phyloP scores from a whole-genome alignment of 441 rosid genomes.

The Gossypium trilobum region DNA sequence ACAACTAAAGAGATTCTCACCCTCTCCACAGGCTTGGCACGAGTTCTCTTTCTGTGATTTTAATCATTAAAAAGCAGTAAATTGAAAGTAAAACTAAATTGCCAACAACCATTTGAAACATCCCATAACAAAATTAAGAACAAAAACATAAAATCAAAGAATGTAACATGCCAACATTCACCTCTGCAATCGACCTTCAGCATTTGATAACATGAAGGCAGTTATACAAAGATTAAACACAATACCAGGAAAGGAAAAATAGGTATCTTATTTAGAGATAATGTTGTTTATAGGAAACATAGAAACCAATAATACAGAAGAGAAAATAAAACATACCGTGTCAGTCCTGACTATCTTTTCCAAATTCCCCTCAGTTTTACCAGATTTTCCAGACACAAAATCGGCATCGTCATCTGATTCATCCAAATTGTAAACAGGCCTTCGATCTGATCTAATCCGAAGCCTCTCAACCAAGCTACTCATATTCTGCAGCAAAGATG shows the following conservation, averaged over 20 bases:
- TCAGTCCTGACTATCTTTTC: slow-evolving; percentile 76
- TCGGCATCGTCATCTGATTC: slow-evolving; percentile 92
- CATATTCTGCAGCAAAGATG: slow-evolving; percentile 51
- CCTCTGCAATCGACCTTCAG: slow-evolving; percentile 1
- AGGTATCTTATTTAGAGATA: background rate
- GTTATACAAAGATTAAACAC: background rate
- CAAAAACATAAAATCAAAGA: background rate
- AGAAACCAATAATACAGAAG: slow-evolving; percentile 12
- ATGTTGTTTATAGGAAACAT: background rate
- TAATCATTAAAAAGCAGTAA: slow-evolving; percentile 12
- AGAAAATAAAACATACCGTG: slow-evolving; percentile 44
- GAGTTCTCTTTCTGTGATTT: slow-evolving; percentile 61
- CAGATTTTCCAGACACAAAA: slow-evolving; percentile 41
- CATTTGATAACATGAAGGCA: background rate
- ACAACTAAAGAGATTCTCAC: slow-evolving; percentile 61
- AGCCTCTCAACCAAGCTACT: slow-evolving; percentile 98
- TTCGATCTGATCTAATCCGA: slow-evolving; percentile 78
- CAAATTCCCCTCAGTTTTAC: slow-evolving; percentile 40
- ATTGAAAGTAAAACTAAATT: slow-evolving; percentile 1
- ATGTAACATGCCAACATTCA: background rate
- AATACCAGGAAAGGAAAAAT: slow-evolving; percentile 2
- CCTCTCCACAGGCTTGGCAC: slow-evolving; percentile 90
- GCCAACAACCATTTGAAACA: background rate
- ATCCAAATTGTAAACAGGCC: slow-evolving; percentile 72
- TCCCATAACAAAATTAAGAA: background rate